phyloP scores from a whole-genome alignment of 768 basidiomycete species.

The Mycena galopus region DNA sequence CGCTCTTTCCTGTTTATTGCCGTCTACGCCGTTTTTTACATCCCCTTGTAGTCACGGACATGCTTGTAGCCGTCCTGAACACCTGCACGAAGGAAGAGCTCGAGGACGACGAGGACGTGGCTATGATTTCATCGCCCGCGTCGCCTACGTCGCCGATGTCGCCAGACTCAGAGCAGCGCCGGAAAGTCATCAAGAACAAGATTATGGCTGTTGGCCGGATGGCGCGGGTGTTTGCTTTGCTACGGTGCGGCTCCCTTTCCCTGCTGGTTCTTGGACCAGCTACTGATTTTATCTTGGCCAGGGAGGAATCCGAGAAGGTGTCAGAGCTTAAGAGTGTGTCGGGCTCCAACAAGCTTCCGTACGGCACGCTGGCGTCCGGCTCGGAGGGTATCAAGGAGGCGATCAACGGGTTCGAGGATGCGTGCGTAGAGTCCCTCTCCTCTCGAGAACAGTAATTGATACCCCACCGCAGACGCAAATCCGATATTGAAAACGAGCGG shows the following conservation, averaged over 20 bases:
- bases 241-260: conserved; percentile 74
- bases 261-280: neutral
- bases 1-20: conserved; percentile 40
- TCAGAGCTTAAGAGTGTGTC: conserved; percentile 95
- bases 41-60: conserved; percentile 85
- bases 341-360: conserved; percentile 83
- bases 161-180: conserved; percentile 74
- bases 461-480: conserved; percentile 77
- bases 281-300: conserved; percentile 44
- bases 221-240: conserved; percentile 94
- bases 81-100: conserved; percentile 97
- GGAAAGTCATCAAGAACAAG: conserved; percentile 97
- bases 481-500: conserved; percentile 98
- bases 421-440: conserved; percentile 68
- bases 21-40: conserved; percentile 1
- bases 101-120: conserved; percentile 79
- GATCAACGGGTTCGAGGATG: conserved; percentile 94
- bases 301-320: conserved; percentile 97
- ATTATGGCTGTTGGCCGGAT: conserved; percentile 97
- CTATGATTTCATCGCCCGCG: conserved; percentile 52
- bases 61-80: conserved; percentile 96
- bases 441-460: neutral
- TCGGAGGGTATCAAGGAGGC: conserved; percentile 96
- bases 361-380: conserved; percentile 86
- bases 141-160: conserved; percentile 57